Base-by-base conservation (phyloP, 2,329 filamentous ascomycete species). In the Mariannaea elegans region DNA sequence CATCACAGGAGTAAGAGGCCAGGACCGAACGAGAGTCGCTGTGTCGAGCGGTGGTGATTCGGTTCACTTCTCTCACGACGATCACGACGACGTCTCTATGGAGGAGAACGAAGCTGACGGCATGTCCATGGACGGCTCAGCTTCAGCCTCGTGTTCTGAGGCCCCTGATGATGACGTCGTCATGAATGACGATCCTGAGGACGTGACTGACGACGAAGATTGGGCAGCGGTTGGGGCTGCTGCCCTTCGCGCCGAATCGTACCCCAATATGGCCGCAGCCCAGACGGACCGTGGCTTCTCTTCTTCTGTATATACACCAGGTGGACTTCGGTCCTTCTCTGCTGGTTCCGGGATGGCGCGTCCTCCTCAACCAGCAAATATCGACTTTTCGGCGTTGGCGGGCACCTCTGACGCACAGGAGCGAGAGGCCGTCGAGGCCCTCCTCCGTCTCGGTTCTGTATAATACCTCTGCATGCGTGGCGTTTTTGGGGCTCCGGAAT, bases 191-290 rank as follows among this genome's bases (percentile, higher is more conserved):
- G 90, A 96, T 72, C 87, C 92, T 61, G 89, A 91, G 66, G 93
- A 97, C 72, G 86, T 92, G 60, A 98, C 95, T 21, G 95, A 98
- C 73, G 93, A 97, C 73, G 94, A 98, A 77, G 94, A 98, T 77
- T 97, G 94, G 94, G 92, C 91, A 45, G 88, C 91, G 51, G 90
- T 97, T 63, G 94, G 93, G 54, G 92, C 94, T 27, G 93, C 91
- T 54, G 92, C 92, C 65, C 84, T 97, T 67, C 89, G 94, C 65
- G 85, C 86, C 59, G 83, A 84, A 47, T 89, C 87, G 7, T 88
- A 88, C 70, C 82, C 84, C 54, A 84, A 78, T 69, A 84, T 81
- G 68, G 80, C 75, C 7, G 79, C 82, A 55, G 78, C 89, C 83
- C 76, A 85, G 78, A 79, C 87, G 76, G 72, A 80, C 79, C 71